Evolutionary conservation across 768 basidiomycete genomes (phyloP).

Genomic region (Hypholoma fasciculare): DNA sequence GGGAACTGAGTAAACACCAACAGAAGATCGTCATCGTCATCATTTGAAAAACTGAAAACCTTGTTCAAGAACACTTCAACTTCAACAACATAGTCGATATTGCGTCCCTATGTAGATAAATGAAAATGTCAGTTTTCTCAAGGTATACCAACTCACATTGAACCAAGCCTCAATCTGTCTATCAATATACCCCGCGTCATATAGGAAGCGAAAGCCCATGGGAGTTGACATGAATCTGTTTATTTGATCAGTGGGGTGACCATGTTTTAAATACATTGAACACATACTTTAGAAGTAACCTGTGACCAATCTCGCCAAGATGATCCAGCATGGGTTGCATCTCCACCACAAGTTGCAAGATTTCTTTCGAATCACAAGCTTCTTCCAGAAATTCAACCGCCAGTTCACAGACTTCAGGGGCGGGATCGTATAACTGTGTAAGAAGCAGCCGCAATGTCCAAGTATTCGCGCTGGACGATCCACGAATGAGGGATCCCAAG

Average conservation of each 20-base stretch:
- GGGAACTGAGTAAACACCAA: constrained; percentile 23
- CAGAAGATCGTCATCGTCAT: constrained; percentile 70
- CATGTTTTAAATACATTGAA: background rate
- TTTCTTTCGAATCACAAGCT: constrained; percentile 81
- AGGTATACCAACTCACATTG: constrained; percentile 54
- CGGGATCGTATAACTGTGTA: constrained; percentile 94
- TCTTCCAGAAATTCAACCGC: constrained; percentile 90
- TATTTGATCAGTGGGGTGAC: background rate
- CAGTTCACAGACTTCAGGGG: constrained; percentile 85
- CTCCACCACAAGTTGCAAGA: constrained; percentile 87
- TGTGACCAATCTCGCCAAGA: constrained; percentile 89
- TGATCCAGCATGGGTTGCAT: constrained; percentile 96
- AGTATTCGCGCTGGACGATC: constrained; percentile 61
- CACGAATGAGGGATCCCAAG: constrained; percentile 78
- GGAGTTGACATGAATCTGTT: constrained; percentile 93
- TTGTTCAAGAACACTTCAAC: constrained; percentile 90
- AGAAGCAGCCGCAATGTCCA: constrained; percentile 92
- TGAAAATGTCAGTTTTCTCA: background rate
- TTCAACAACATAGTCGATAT: constrained; percentile 90
- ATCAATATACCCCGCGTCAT: constrained; percentile 90
- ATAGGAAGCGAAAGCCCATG: constrained; percentile 89
- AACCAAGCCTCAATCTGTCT: constrained; percentile 97
- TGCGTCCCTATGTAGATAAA: constrained; percentile 70
- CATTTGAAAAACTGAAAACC: constrained; percentile 60
- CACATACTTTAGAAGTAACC: constrained; percentile 80